Evolutionary conservation across 768 basidiomycete genomes (phyloP).

Genomic region (Termitomyces titanicus): DNA sequence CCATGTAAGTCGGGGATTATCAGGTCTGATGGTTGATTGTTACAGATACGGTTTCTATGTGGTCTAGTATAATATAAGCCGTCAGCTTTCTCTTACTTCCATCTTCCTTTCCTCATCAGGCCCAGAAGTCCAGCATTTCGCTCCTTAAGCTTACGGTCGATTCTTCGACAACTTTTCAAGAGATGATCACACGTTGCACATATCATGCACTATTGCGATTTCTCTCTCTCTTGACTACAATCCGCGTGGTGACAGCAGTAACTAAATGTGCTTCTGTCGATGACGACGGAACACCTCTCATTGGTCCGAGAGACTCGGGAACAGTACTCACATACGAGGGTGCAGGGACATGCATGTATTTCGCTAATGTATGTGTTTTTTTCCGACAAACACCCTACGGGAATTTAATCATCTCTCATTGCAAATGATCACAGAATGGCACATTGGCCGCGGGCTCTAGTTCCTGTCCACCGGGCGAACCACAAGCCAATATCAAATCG

Average conservation of each 20-base stretch:
- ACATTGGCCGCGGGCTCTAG: conserved; percentile 1
- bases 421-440: background rate
- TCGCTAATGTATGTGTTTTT: background rate
- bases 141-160: too few species aligned
- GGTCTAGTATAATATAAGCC: too few species aligned
- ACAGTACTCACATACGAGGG: background rate
- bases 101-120: too few species aligned
- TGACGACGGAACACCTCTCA: background rate
- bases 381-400: too few species aligned
- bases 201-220: background rate
- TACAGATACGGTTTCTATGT: too few species aligned
- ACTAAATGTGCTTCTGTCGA: background rate
- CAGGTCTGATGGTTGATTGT: too few species aligned
- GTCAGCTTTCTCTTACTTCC: too few species aligned
- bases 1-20: too few species aligned
- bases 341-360: too few species aligned
- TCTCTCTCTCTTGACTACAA: background rate
- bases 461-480: background rate
- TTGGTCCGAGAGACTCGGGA: background rate
- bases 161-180: too few species aligned
- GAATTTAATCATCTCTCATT: too few species aligned
- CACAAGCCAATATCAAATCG: background rate
- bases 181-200: background rate
- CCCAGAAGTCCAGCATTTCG: too few species aligned
- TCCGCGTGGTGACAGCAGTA: background rate